A percentile compares a stretch with the other conserved stretches of the same genome.
Conservation (phyloP, 805 yeast genomes). For the Cyberlindnera maritima region DNA sequence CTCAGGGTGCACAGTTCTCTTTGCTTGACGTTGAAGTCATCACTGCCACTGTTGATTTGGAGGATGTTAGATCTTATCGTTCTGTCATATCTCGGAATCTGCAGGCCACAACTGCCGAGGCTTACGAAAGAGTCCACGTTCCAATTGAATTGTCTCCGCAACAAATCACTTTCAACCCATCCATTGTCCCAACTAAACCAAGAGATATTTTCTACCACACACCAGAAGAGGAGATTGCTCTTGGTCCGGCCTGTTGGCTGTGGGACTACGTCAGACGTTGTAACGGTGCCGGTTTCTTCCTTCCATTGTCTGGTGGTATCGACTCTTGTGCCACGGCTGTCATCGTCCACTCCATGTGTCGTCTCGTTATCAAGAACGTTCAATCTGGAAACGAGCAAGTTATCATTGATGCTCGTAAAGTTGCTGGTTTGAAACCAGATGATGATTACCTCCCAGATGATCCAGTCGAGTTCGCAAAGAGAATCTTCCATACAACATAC, state of each 20-base stretch:
- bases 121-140: slow-evolving; percentile 53
- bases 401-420: slow-evolving; percentile 64
- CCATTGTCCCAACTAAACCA: slow-evolving; percentile 53
- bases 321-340: slow-evolving; percentile 98
- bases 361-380: slow-evolving; percentile 72
- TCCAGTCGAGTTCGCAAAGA: slow-evolving; percentile 72
- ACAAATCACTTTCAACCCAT: slow-evolving; percentile 56
- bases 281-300: slow-evolving; percentile 84
- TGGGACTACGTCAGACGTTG: slow-evolving; percentile 97
- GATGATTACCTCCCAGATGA: slow-evolving; percentile 63
- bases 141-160: slow-evolving; percentile 66
- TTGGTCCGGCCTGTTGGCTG: slow-evolving; percentile 99
- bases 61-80: slow-evolving; percentile 84
- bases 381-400: slow-evolving; percentile 71
- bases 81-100: slow-evolving; percentile 56
- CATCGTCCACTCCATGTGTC: slow-evolving; percentile 92
- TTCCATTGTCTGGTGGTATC: slow-evolving; percentile 95
- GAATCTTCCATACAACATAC: slow-evolving; percentile 83
- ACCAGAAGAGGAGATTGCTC: slow-evolving; percentile 95
- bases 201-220: slow-evolving; percentile 57
- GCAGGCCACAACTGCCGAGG: slow-evolving; percentile 29
- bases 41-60: slow-evolving; percentile 91
- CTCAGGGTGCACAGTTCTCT: slow-evolving; percentile 91
- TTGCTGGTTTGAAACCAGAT: slow-evolving; percentile 51
- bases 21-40: slow-evolving; percentile 90